Evolutionary conservation across 2,329 filamentous ascomycete genomes (phyloP), one percentile per base, ranked within the genome.

Genomic region (Polytolypa hystricis): DNA sequence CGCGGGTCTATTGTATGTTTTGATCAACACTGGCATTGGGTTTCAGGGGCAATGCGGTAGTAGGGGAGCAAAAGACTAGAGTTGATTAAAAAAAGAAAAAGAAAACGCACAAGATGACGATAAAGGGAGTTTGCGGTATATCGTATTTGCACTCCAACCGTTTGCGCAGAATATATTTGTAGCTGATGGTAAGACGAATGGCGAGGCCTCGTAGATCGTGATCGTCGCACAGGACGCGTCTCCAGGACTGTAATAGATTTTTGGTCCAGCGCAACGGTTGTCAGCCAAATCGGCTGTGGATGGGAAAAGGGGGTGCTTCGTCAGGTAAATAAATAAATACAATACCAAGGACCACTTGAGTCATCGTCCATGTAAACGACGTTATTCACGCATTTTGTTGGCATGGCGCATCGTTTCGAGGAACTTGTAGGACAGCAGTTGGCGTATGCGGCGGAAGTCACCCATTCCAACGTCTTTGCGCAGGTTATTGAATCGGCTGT

Each of bases 401-500:
- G 27, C 28, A 37, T 31, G 11, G 35, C 8, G 12, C 35, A 37
- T 37, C 9, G 19, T 25, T 12, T 16, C 7, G 28, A 30, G 7
- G 12, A 2, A 15, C 18, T 10, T 10, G 12, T 37, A 16, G 17
- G 0, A 20, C 35, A 37, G 12, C 35, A 37, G 19, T 31, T 31
- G 27, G 35, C 35, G 18, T 31, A 37, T 10, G 27, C 17, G n/a
- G 27, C 35, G 1, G 35, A 37, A 5, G 35, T 30, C 7, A 31
- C 14, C 17, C 17, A 37, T 16, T 26, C 3, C 10, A n/a, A 25
- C n/a, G 12, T 12, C 16, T 19, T 25, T 11, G 21, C 11, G 19
- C 28, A 20, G 19, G 27, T 37, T 30, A 37, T 37, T 12, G 35
- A 30, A 25, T 37, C 35, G 15, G 19, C 35, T 37, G 14, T 37